phyloP scores from a whole-genome alignment of 2,329 filamentous ascomycete species.

The Trichoderma gracile region DNA sequence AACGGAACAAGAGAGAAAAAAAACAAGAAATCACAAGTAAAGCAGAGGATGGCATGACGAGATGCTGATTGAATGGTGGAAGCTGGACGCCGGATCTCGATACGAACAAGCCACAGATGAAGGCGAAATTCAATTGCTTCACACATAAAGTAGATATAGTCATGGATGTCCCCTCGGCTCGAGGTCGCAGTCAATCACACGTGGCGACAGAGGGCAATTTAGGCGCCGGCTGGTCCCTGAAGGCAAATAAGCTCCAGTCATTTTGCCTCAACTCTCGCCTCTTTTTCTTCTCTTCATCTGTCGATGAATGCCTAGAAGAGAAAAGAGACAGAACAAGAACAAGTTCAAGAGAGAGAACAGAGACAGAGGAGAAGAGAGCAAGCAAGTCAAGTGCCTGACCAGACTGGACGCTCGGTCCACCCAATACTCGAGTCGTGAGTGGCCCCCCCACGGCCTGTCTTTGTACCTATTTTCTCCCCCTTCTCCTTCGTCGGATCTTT shows the following conservation, averaged over 20 bases:
- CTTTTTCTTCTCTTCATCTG: not conserved
- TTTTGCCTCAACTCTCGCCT: not conserved
- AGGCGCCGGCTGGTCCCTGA: conserved; percentile 13
- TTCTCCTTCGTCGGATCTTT: not conserved
- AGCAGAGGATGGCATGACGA: not conserved
- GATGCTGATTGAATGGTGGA: not conserved
- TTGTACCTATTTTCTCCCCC: not conserved
- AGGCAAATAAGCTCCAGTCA: not conserved
- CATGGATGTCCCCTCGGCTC: not conserved
- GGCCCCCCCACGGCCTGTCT: conserved; percentile 9
- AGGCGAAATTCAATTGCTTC: no score
- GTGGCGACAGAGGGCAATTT: conserved; percentile 9
- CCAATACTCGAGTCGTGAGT: conserved; percentile 1
- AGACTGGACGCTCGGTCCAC: not conserved
- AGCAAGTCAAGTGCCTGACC: not conserved
- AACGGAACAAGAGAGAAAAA: no score
- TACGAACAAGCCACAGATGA: no score
- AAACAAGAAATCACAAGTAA: not conserved
- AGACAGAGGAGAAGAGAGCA: not conserved
- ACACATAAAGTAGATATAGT: no score
- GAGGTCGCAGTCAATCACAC: not conserved
- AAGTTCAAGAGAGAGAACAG: no score
- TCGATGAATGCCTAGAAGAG: not conserved
- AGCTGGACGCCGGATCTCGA: no score
- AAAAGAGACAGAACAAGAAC: not conserved